Evolutionary conservation across 192 early-diverging fungal genomes (phyloP).

Genomic region (Backusella sp.): DNA sequence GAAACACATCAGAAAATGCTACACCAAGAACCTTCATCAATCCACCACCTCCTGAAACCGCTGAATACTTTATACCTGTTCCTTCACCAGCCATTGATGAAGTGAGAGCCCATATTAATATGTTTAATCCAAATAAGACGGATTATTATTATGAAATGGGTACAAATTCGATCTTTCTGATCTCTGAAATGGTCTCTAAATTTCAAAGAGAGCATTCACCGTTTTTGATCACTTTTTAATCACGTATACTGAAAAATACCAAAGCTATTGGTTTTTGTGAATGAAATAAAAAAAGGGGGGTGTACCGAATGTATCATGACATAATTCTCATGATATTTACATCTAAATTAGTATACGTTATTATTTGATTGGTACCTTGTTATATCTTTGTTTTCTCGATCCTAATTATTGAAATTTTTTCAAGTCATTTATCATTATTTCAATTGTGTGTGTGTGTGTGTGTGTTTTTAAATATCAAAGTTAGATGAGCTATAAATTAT

Average conservation of each 20-base stretch:
- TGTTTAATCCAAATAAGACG: slow-evolving; percentile 29
- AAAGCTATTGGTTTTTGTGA: not conserved
- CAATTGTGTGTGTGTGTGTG: not conserved
- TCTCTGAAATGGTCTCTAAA: slow-evolving; percentile 17
- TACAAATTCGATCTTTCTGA: slow-evolving; percentile 3
- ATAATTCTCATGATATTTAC: not conserved
- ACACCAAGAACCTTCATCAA: slow-evolving; percentile 25
- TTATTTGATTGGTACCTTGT: not conserved
- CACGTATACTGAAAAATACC: not conserved
- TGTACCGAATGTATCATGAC: not conserved
- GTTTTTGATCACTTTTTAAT: not conserved
- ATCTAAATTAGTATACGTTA: not conserved
- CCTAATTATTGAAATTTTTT: not conserved
- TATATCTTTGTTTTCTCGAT: too few relatives aligned
- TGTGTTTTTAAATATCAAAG: too few relatives aligned
- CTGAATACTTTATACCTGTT: slow-evolving; percentile 20
- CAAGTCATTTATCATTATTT: not conserved
- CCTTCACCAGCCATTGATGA: slow-evolving; percentile 11
- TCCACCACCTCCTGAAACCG: slow-evolving; percentile 21
- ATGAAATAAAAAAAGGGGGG: too few relatives aligned
- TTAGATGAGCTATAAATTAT: not conserved
- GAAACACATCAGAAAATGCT: not conserved
- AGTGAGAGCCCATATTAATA: slow-evolving; percentile 29
- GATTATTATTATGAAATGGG: slow-evolving; percentile 22
- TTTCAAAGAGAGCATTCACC: slow-evolving; percentile 1